Conservation (phyloP, 176 grass and related monocot species). For the Dactylis glomerata region DNA sequence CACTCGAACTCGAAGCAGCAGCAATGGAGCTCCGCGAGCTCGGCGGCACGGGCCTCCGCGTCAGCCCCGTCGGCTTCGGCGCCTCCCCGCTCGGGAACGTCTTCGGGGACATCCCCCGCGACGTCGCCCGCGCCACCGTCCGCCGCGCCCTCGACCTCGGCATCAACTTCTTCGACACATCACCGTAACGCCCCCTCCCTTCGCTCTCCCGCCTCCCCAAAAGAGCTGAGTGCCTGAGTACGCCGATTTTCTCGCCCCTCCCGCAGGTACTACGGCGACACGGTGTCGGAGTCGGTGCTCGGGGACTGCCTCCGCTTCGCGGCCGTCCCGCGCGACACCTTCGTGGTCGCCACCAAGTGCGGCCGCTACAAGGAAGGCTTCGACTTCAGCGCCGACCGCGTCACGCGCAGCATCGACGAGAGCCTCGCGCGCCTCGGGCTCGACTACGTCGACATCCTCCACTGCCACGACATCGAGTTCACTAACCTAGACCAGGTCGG, state of each 20-base stretch:
- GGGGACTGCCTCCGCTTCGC: conserved; percentile 72
- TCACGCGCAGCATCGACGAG: conserved; percentile 70
- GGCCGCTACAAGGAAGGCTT: conserved; percentile 84
- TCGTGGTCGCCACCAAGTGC: conserved; percentile 86
- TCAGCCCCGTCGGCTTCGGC: conserved; percentile 79
- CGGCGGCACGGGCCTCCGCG: conserved; percentile 59
- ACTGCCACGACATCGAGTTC: conserved; percentile 95
- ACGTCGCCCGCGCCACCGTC: conserved; percentile 61
- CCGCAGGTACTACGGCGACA: conserved; percentile 75
- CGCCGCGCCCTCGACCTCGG: conserved; percentile 70
- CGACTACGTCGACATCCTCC: conserved; percentile 82
- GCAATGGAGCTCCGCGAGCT: conserved; percentile 74
- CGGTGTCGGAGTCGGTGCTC: conserved; percentile 76
- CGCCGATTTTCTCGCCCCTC: background rate
- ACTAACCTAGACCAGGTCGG: conserved; percentile 67
- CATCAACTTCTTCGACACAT: conserved; percentile 97
- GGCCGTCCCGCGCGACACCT: conserved; percentile 43
- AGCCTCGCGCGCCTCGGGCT: conserved; percentile 69
- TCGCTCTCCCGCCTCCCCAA: background rate
- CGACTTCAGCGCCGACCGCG: conserved; percentile 74
- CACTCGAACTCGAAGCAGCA: background rate
- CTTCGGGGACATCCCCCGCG: conserved; percentile 58
- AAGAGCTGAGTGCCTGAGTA: background rate
- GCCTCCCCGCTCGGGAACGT: conserved; percentile 83
- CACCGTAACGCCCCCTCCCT: conserved; percentile 26